Evolutionary conservation across 2,329 filamentous ascomycete species (phyloP).

Genomic region (Sclerotinia glacialis): DNA sequence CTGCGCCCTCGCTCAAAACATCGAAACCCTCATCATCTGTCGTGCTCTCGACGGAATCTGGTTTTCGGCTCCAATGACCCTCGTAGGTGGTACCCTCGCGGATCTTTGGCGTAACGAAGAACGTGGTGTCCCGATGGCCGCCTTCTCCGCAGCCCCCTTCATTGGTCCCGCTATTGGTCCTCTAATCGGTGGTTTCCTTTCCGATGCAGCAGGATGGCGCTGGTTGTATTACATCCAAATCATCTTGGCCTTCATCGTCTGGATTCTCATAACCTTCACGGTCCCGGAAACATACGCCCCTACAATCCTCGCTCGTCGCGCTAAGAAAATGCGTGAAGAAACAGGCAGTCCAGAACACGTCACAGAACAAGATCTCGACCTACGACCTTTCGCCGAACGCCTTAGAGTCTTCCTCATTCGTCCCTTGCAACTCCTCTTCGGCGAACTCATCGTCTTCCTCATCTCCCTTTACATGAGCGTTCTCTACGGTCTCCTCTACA

Average conservation of each 20-base stretch:
- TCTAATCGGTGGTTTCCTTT: conserved; percentile 72
- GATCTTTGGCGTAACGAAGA: conserved; percentile 85
- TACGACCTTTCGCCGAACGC: conserved; percentile 64
- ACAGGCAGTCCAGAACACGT: conserved; percentile 67
- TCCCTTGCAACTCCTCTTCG: conserved; percentile 81
- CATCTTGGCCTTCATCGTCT: conserved; percentile 68
- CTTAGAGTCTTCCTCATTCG: conserved; percentile 73
- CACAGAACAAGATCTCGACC: conserved; percentile 77
- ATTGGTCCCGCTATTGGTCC: conserved; percentile 76
- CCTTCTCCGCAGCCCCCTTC: conserved; percentile 79
- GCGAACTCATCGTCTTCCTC: conserved; percentile 80
- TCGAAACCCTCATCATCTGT: conserved; percentile 71
- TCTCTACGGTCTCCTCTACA: conserved; percentile 57
- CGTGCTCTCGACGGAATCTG: conserved; percentile 78
- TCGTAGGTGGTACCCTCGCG: conserved; percentile 77
- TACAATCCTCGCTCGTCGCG: conserved; percentile 67
- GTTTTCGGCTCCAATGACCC: conserved; percentile 82
- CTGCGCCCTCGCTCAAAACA: conserved; percentile 73
- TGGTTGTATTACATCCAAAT: conserved; percentile 88
- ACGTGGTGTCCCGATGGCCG: conserved; percentile 81
- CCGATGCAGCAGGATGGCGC: conserved; percentile 69
- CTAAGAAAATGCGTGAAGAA: conserved; percentile 66
- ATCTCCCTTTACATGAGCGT: conserved; percentile 80
- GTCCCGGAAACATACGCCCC: conserved; percentile 87
- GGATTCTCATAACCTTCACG: conserved; percentile 79